Evolutionary conservation across 768 basidiomycete species (phyloP).

Genomic region (Pulveroboletus sp.): DNA sequence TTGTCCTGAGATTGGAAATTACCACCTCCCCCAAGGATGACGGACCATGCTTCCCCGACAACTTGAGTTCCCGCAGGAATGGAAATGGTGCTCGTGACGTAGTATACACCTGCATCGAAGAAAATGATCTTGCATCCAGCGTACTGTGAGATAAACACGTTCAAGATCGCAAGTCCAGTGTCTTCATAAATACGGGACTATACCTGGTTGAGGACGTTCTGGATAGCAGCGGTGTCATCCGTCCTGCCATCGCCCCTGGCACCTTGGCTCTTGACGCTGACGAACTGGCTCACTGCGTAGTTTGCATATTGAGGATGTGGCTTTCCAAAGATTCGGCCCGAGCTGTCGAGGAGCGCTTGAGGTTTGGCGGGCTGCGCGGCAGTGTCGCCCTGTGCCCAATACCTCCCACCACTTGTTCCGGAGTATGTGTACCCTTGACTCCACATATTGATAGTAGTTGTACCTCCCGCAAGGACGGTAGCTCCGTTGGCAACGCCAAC

Average conservation of each 20-base stretch:
- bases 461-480: conserved; percentile 35
- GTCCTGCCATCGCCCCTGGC: conserved; percentile 70
- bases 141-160: conserved; percentile 36
- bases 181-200: background rate
- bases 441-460: conserved; percentile 47
- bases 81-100: conserved; percentile 41
- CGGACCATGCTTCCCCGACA: conserved; percentile 49
- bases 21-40: conserved; percentile 40
- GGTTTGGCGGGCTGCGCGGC: conserved; percentile 41
- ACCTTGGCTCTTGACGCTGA: conserved; percentile 65
- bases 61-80: conserved; percentile 45
- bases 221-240: conserved; percentile 68
- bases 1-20: conserved; percentile 36
- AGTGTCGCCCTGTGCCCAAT: conserved; percentile 49
- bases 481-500: conserved; percentile 30
- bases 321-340: conserved; percentile 58
- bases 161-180: background rate
- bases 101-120: conserved; percentile 62
- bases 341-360: conserved; percentile 46
- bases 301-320: conserved; percentile 61
- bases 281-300: conserved; percentile 56
- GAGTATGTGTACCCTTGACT: conserved; percentile 68
- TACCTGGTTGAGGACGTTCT: conserved; percentile 54
- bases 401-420: conserved; percentile 41
- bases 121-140: conserved; percentile 75